These are phyloP conservation scores for Croton laevigatus DNA, from an alignment of 441 rosid genomes.

Conservation along the genomic window DNA sequence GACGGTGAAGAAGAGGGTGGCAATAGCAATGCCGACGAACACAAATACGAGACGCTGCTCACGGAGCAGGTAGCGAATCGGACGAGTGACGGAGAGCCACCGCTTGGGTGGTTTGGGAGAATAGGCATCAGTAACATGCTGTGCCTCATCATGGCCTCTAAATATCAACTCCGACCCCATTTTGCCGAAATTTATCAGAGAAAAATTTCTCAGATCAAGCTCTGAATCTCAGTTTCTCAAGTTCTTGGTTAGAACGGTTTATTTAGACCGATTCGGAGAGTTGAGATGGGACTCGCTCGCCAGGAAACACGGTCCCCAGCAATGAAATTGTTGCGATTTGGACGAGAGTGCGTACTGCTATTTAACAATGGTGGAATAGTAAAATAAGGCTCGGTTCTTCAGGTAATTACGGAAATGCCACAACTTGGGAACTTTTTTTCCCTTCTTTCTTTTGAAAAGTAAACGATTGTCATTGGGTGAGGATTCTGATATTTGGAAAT, in stretches of 20 bases:
- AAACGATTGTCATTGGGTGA: slow-evolving; percentile 20
- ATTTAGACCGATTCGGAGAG: neutral
- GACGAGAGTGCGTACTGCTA: slow-evolving; percentile 13
- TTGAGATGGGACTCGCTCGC: slow-evolving; percentile 12
- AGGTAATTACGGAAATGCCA: slow-evolving; percentile 28
- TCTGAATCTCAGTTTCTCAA: neutral
- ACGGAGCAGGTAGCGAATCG: slow-evolving; percentile 69
- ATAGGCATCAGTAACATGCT: slow-evolving; percentile 54
- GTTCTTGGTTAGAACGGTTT: neutral
- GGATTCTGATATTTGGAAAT: neutral
- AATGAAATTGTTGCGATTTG: neutral
- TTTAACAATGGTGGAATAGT: slow-evolving; percentile 18
- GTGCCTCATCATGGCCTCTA: slow-evolving; percentile 84
- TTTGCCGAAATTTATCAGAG: slow-evolving; percentile 9
- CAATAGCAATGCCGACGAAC: slow-evolving; percentile 78
- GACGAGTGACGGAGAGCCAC: slow-evolving; percentile 60
- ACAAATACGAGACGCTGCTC: slow-evolving; percentile 81
- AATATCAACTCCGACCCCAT: slow-evolving; percentile 77
- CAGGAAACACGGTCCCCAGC: neutral
- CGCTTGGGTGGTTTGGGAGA: slow-evolving; percentile 84
- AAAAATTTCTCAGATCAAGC: slow-evolving; percentile 16
- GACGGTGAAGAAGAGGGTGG: slow-evolving; percentile 59
- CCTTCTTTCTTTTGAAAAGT: slow-evolving; percentile 20
- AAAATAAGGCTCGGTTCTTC: slow-evolving; percentile 16
- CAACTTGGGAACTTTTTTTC: neutral